A percentile compares a stretch with the other conserved stretches of the same genome.
These are phyloP conservation scores for Penicillium waksmanii DNA, from an alignment of 495 filamentous ascomycete genomes.

Conservation along the genomic window DNA sequence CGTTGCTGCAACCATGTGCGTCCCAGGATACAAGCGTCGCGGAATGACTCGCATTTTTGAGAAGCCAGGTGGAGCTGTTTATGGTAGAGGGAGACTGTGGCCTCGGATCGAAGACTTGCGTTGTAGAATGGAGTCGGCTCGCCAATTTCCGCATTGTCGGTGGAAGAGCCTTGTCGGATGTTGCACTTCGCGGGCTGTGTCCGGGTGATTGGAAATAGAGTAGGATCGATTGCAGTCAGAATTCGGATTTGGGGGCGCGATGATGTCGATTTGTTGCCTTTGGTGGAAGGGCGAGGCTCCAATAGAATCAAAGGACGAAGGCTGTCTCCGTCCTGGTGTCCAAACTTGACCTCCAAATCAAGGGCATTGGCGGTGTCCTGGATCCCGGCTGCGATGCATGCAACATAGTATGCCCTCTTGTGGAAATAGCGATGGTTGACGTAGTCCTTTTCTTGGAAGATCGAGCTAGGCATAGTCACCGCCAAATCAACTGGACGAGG, in stretches of 20 bases:
- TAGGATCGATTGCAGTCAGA: constrained; percentile 68
- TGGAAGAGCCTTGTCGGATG: constrained; percentile 55
- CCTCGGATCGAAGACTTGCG: constrained; percentile 79
- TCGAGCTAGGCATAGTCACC: constrained; percentile 74
- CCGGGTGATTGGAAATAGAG: constrained; percentile 67
- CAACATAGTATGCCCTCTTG: constrained; percentile 90
- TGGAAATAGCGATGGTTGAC: constrained; percentile 92
- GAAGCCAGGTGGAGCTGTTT: constrained; percentile 68
- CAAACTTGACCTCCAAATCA: constrained; percentile 62
- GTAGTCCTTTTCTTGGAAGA: constrained; percentile 95
- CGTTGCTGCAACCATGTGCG: constrained; percentile 88
- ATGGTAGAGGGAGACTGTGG: constrained; percentile 69
- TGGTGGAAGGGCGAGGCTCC: constrained; percentile 37
- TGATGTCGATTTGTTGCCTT: constrained; percentile 26
- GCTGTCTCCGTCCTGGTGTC: constrained; percentile 72
- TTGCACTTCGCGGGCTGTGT: constrained; percentile 72
- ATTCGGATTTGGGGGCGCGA: constrained; percentile 71
- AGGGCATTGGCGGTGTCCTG: constrained; percentile 53
- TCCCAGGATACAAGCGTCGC: constrained; percentile 82
- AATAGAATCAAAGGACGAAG: constrained; percentile 74
- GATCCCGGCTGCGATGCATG: constrained; percentile 73
- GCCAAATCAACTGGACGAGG: constrained; percentile 74
- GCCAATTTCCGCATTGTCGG: constrained; percentile 35
- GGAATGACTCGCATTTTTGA: constrained; percentile 70
- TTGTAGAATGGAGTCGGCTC: constrained; percentile 86